These are phyloP conservation scores for Blastobotrys aristatus DNA, from an alignment of 1,139 yeast species.

Conservation along the genomic window DNA sequence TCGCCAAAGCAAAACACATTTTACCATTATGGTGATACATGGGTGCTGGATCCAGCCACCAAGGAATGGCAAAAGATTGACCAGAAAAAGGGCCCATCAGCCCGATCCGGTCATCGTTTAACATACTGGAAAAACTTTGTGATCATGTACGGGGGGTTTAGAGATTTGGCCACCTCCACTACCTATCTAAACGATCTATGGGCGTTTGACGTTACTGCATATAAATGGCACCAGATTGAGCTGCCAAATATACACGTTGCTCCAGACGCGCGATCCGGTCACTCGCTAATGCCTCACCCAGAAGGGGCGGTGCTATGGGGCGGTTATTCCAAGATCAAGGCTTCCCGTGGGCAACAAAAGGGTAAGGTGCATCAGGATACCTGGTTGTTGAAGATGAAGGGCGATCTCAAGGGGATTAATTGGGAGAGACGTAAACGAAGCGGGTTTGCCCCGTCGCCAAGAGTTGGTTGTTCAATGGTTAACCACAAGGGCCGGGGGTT, in stretches of 20 bases:
- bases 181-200: conserved; percentile 82
- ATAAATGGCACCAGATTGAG: conserved; percentile 88
- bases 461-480: conserved; percentile 93
- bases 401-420: conserved; percentile 70
- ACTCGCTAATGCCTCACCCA: conserved; percentile 71
- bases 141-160: conserved; percentile 83
- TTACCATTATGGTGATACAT: conserved; percentile 94
- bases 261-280: conserved; percentile 95
- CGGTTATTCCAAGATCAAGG: conserved; percentile 91
- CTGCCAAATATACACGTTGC: conserved; percentile 74
- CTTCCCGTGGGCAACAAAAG: conserved; percentile 81
- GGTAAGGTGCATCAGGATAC: conserved; percentile 88
- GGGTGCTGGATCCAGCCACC: conserved; percentile 78
- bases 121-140: conserved; percentile 88
- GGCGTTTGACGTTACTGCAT: conserved; percentile 85
- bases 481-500: conserved; percentile 90
- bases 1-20: conserved; percentile 94
- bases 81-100: conserved; percentile 66
- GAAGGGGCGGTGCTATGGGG: conserved; percentile 90
- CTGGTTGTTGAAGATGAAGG: conserved; percentile 85
- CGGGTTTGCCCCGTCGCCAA: conserved; percentile 82
- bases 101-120: conserved; percentile 90
- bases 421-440: conserved; percentile 90
- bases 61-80: conserved; percentile 93
- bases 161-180: conserved; percentile 81